Evolutionary conservation across 352 stramenopile species (phyloP).

Genomic region (Globisporangium recalcitrans): DNA sequence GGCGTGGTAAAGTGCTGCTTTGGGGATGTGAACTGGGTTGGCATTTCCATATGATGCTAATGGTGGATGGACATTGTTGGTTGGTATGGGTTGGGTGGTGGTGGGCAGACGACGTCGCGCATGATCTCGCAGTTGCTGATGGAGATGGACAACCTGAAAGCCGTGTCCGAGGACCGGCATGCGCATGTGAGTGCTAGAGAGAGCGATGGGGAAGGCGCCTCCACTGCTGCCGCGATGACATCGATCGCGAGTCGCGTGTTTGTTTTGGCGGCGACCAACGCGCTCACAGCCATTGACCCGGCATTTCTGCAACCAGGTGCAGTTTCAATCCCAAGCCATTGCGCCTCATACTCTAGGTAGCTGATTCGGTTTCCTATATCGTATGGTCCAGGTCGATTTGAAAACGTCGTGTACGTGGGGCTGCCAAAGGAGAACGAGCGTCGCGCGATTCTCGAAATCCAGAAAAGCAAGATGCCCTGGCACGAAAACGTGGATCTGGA

Average conservation of each 20-base stretch:
- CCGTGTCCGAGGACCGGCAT: slow-evolving; percentile 39
- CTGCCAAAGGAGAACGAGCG: slow-evolving; percentile 50
- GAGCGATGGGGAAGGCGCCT: background rate
- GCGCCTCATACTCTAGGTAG: background rate
- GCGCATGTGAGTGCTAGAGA: slow-evolving; percentile 10
- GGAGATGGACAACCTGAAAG: slow-evolving; percentile 72
- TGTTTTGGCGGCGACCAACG: slow-evolving; percentile 77
- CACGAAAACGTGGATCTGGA: slow-evolving; percentile 39
- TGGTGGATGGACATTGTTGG: background rate
- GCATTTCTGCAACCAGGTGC: slow-evolving; percentile 78
- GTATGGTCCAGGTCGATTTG: slow-evolving; percentile 55
- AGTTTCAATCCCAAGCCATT: background rate
- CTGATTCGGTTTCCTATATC: background rate
- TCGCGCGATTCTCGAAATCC: slow-evolving; percentile 58
- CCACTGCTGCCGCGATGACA: slow-evolving; percentile 16
- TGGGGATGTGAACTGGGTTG: background rate
- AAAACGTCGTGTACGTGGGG: slow-evolving; percentile 78
- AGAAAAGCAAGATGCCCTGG: slow-evolving; percentile 70
- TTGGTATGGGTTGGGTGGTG: background rate
- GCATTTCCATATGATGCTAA: background rate
- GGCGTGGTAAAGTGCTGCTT: slow-evolving; percentile 30
- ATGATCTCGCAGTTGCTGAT: slow-evolving; percentile 86
- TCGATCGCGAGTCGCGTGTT: slow-evolving; percentile 51
- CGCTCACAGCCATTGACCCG: slow-evolving; percentile 65
- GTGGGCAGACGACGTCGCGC: slow-evolving; percentile 52